Evolutionary conservation across 306 rosid genomes (phyloP).

Genomic region (Macrotyloma uniflorum): DNA sequence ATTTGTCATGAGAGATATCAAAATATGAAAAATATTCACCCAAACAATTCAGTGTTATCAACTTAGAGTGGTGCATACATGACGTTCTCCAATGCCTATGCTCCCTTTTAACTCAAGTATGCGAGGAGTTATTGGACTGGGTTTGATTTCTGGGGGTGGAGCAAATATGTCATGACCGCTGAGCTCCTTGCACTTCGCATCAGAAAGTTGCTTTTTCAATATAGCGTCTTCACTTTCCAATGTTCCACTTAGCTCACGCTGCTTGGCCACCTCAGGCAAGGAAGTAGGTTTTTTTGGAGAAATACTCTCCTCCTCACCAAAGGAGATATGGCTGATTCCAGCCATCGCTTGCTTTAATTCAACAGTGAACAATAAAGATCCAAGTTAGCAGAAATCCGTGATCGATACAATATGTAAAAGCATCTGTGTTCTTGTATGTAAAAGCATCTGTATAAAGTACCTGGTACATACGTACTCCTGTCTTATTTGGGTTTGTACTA

Average conservation of each 20-base stretch:
- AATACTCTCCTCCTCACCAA: constrained; percentile 76
- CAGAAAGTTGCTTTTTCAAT: constrained; percentile 86
- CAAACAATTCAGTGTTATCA: constrained; percentile 46
- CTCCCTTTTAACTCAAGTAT: constrained; percentile 79
- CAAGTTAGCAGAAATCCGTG: constrained; percentile 23
- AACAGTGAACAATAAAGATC: constrained; percentile 35
- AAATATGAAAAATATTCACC: constrained; percentile 39
- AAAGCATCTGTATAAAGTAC: constrained; percentile 36
- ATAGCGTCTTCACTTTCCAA: constrained; percentile 80
- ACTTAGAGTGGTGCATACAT: constrained; percentile 54
- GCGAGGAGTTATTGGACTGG: constrained; percentile 77
- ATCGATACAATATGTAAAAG: not conserved
- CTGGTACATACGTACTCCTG: constrained; percentile 94
- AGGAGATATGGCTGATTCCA: constrained; percentile 96
- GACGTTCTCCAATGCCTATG: constrained; percentile 73
- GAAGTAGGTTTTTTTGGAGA: constrained; percentile 80
- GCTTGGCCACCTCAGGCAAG: constrained; percentile 94
- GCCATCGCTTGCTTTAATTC: constrained; percentile 74
- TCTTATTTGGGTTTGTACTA: constrained; percentile 63
- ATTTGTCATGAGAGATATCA: not conserved
- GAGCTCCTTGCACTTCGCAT: constrained; percentile 93
- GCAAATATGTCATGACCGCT: constrained; percentile 96
- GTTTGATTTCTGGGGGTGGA: constrained; percentile 94
- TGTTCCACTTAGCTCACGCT: constrained; percentile 95
- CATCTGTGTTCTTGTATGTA: not conserved